phyloP scores from a whole-genome alignment of 1,284 basidiomycete species.

The Spongiforma sp. region DNA sequence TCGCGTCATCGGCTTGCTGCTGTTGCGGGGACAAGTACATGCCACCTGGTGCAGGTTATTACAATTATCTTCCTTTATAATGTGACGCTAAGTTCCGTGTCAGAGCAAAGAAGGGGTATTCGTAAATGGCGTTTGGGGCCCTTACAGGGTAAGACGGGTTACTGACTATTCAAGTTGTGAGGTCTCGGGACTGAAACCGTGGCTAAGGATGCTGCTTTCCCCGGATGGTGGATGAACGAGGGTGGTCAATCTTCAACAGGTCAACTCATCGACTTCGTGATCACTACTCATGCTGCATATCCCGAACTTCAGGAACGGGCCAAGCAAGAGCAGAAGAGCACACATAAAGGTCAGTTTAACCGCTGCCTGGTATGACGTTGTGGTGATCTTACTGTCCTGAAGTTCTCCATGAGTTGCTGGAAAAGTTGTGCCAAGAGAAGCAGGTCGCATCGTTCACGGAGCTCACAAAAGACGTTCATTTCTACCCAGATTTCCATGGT shows the following conservation, averaged over 20 bases:
- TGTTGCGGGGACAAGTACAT: conserved; percentile 96
- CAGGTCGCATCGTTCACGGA: conserved; percentile 73
- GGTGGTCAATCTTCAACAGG: conserved; percentile 98
- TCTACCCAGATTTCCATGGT: conserved; percentile 96
- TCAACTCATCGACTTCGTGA: conserved; percentile 96
- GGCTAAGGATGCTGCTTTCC: conserved; percentile 81
- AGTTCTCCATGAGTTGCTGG: conserved; percentile 80
- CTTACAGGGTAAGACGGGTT: conserved; percentile 71
- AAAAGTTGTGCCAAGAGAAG: conserved; percentile 65
- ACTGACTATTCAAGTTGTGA: not conserved
- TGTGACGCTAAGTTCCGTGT: conserved; percentile 16
- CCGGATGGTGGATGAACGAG: conserved; percentile 99
- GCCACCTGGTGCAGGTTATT: conserved; percentile 86
- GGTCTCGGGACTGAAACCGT: not conserved
- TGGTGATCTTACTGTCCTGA: conserved; percentile 27
- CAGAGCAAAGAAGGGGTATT: conserved; percentile 84
- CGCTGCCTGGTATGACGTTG: not conserved
- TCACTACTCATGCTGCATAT: conserved; percentile 92
- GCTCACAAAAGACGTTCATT: conserved; percentile 88
- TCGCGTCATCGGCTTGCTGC: conserved; percentile 87
- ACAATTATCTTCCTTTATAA: not conserved
- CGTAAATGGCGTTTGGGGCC: conserved; percentile 96
- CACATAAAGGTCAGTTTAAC: conserved; percentile 55
- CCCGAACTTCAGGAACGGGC: conserved; percentile 66
- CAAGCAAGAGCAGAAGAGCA: conserved; percentile 57